Conservation (phyloP, 495 filamentous ascomycete genomes). For the Annulohypoxylon maeteangense region DNA sequence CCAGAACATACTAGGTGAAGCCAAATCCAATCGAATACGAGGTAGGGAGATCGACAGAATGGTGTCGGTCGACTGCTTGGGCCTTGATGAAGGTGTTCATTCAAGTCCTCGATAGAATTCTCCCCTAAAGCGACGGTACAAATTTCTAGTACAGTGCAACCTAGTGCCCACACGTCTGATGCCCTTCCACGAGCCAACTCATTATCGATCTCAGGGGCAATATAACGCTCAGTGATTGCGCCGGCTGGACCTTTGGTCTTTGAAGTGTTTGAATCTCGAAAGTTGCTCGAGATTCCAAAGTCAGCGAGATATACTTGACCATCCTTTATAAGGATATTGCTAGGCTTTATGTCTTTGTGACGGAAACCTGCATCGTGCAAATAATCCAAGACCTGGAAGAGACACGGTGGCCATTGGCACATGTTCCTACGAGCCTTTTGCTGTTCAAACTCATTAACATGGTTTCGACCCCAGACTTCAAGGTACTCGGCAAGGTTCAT, state of each 20-base stretch:
- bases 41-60: conserved; percentile 3
- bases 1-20: background rate
- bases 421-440: background rate
- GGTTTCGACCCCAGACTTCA: background rate
- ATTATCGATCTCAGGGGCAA: background rate
- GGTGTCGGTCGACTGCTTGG: background rate
- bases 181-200: background rate
- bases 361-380: background rate
- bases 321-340: conserved; percentile 1
- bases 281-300: background rate
- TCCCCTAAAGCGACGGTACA: background rate
- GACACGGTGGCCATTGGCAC: conserved; percentile 2
- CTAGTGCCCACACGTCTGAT: background rate
- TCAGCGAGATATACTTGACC: background rate
- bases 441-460: background rate
- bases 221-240: background rate
- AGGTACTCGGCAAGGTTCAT: background rate
- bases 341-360: conserved; percentile 7
- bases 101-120: background rate
- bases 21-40: background rate
- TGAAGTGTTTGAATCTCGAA: background rate
- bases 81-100: background rate
- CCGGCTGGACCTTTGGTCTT: background rate
- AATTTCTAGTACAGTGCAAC: conserved; percentile 1
- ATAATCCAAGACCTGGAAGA: background rate